A percentile compares a stretch with the other conserved stretches of the same genome.
Conservation (phyloP, 805 yeast species). For the Wickerhamiella vanderwaltii region DNA sequence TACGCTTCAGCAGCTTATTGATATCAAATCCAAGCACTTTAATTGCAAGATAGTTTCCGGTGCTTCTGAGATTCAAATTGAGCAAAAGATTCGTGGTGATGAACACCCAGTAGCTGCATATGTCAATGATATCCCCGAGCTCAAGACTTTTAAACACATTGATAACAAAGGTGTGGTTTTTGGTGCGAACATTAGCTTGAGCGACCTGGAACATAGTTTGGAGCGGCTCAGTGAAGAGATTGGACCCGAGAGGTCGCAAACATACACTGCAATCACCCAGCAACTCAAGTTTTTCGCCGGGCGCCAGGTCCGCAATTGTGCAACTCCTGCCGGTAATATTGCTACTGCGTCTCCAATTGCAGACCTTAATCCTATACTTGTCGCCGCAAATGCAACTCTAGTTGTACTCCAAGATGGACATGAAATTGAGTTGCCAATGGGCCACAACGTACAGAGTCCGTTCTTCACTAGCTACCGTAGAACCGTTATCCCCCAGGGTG, state of each 20-base stretch:
- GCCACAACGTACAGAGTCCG: conserved; percentile 21
- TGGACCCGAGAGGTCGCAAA: conserved; percentile 26
- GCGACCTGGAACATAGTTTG: conserved; percentile 31
- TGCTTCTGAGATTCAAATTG: conserved; percentile 39
- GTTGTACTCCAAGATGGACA: conserved; percentile 29
- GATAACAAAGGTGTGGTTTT: conserved; percentile 33
- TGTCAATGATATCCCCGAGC: conserved; percentile 35
- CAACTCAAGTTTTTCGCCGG: conserved; percentile 40
- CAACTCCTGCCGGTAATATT: conserved; percentile 39
- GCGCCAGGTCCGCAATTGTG: conserved; percentile 38
- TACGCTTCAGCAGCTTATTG: conserved; percentile 30
- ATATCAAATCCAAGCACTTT: conserved; percentile 29
- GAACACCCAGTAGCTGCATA: conserved; percentile 32
- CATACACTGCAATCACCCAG: conserved; percentile 29
- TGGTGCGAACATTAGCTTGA: conserved; percentile 34
- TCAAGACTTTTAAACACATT: conserved; percentile 27
- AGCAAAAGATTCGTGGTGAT: conserved; percentile 34
- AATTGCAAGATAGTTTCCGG: conserved; percentile 34
- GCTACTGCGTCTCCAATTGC: conserved; percentile 41
- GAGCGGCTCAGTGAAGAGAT: conserved; percentile 23
- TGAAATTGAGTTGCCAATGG: conserved; percentile 28
- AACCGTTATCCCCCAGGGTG: conserved; percentile 30
- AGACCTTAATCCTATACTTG: conserved; percentile 37
- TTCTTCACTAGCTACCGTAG: conserved; percentile 36
- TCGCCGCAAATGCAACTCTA: conserved; percentile 32